phyloP scores from a whole-genome alignment of 495 filamentous ascomycete species.

The Penicillium daleae region DNA sequence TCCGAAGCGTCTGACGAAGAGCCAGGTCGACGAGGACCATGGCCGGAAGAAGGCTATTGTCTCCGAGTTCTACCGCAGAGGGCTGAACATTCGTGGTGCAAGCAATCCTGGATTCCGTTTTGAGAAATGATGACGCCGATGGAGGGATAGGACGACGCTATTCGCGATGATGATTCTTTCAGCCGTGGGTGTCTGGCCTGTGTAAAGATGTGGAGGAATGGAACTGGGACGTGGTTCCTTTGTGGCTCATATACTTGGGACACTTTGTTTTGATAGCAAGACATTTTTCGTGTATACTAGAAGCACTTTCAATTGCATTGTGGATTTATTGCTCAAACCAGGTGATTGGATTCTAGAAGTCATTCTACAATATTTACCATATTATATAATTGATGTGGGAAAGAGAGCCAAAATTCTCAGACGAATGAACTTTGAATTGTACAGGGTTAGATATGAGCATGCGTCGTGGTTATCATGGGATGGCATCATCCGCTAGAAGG shows the following conservation, averaged over 20 bases:
- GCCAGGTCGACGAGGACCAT: conserved; percentile 72
- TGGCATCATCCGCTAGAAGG: not conserved
- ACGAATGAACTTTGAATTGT: conserved; percentile 24
- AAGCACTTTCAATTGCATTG: conserved; percentile 26
- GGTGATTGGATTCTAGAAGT: not conserved
- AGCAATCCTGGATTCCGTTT: conserved; percentile 1
- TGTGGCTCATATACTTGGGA: conserved; percentile 3
- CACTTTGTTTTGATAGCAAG: conserved; percentile 21
- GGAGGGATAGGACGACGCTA: not conserved
- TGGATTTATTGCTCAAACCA: not conserved
- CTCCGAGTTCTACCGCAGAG: conserved; percentile 65
- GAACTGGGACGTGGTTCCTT: not conserved
- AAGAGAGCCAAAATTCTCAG: not conserved
- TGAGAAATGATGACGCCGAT: not conserved
- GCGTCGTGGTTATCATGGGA: conserved; percentile 2
- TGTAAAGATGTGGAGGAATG: conserved; percentile 3
- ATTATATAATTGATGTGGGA: too few relatives aligned
- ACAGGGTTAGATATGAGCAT: conserved; percentile 23
- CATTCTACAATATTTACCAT: too few relatives aligned
- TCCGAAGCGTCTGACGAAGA: conserved; percentile 60
- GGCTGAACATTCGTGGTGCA: conserved; percentile 40
- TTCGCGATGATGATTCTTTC: not conserved
- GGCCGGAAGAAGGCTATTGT: conserved; percentile 88
- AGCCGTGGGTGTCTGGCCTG: not conserved
- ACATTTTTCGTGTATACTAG: conserved; percentile 34